Conservation (phyloP, 139 green algal genomes). For the Picochlorum costavermella region DNA sequence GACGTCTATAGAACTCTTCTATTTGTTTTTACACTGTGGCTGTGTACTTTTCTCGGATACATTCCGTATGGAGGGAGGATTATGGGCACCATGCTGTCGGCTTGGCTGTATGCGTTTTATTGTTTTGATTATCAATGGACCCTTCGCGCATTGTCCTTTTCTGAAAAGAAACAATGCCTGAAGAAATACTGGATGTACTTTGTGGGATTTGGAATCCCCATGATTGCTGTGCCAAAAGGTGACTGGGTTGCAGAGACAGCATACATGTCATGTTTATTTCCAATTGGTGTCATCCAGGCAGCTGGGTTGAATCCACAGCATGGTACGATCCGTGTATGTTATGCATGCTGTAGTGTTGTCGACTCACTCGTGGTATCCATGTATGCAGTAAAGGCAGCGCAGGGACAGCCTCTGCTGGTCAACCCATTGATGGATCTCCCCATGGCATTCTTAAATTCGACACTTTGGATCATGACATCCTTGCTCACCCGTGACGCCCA, state of each 20-base stretch:
- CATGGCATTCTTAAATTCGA: too few relatives aligned
- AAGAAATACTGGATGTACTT: slow-evolving; percentile 74
- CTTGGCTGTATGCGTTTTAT: slow-evolving; percentile 78
- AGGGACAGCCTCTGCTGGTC: too few relatives aligned
- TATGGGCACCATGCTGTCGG: slow-evolving; percentile 48
- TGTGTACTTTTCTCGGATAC: not conserved
- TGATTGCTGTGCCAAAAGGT: slow-evolving; percentile 34
- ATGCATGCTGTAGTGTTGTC: too few relatives aligned
- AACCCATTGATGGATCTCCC: too few relatives aligned
- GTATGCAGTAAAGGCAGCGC: too few relatives aligned
- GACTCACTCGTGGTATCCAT: too few relatives aligned
- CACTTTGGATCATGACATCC: too few relatives aligned
- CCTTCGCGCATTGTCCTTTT: slow-evolving; percentile 43
- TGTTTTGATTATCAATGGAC: slow-evolving; percentile 78
- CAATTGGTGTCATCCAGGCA: not conserved
- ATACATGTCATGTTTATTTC: not conserved
- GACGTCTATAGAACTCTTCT: slow-evolving; percentile 59
- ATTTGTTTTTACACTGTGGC: slow-evolving; percentile 17
- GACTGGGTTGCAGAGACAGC: not conserved
- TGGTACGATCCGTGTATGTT: too few relatives aligned
- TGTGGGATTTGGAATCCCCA: slow-evolving; percentile 52
- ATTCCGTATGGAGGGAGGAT: not conserved
- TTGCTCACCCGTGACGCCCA: too few relatives aligned
- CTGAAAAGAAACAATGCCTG: slow-evolving; percentile 52
- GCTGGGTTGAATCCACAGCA: too few relatives aligned